Evolutionary conservation across 2,329 filamentous ascomycete species (phyloP).

Genomic region (Byssochlamys sp.): DNA sequence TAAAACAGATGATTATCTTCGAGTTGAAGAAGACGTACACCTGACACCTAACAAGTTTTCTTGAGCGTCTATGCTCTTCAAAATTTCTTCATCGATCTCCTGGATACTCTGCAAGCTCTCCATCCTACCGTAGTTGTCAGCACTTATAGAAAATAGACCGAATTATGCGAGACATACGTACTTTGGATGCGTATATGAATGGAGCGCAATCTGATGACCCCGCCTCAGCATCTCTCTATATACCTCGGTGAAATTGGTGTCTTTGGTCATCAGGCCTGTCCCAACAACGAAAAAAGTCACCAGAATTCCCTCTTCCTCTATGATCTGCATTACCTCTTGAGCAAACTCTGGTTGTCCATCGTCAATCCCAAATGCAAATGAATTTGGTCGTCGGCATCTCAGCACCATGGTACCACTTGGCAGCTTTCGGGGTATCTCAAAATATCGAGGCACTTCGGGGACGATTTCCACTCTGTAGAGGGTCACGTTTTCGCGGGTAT

Average conservation of each 20-base stretch:
- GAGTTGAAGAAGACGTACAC: slow-evolving; percentile 16
- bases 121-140: slow-evolving; percentile 18
- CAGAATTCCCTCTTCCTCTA: slow-evolving; percentile 52
- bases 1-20: slow-evolving; percentile 37
- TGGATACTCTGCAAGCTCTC: slow-evolving; percentile 22
- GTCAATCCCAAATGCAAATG: slow-evolving; percentile 63
- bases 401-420: slow-evolving; percentile 53
- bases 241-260: slow-evolving; percentile 53
- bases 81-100: slow-evolving; percentile 31
- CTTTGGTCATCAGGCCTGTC: slow-evolving; percentile 48
- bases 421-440: slow-evolving; percentile 50
- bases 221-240: slow-evolving; percentile 54
- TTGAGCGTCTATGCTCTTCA: slow-evolving; percentile 22
- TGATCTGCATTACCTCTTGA: slow-evolving; percentile 51
- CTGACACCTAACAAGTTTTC: slow-evolving; percentile 21
- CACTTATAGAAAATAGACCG: neutral
- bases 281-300: slow-evolving; percentile 66
- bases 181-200: slow-evolving; percentile 61
- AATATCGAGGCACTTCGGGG: slow-evolving; percentile 41
- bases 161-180: slow-evolving; percentile 10
- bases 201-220: slow-evolving; percentile 60
- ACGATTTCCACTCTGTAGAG: slow-evolving; percentile 55
- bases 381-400: slow-evolving; percentile 57
- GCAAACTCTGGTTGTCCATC: slow-evolving; percentile 54
- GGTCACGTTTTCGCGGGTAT: slow-evolving; percentile 41